phyloP scores from a whole-genome alignment of 2,329 filamentous ascomycete genomes.

The Neoarthrinium moseri region DNA sequence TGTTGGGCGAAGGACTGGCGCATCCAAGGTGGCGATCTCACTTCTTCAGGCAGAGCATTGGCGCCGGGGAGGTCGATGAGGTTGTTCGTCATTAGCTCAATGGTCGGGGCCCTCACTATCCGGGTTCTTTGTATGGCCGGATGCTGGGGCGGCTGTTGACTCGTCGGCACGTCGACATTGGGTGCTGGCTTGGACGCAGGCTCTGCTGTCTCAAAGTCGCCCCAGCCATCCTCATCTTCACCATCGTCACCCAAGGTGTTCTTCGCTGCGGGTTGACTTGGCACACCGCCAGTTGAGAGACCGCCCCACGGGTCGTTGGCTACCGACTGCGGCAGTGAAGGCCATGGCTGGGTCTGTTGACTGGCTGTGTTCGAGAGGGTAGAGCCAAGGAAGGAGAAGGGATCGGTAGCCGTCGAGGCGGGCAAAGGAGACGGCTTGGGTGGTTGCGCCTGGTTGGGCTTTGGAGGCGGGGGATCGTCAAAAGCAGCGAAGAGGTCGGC shows the following conservation, averaged over 20 bases:
- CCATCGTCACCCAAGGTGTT: slow-evolving; percentile 36
- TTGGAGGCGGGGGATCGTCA: slow-evolving; percentile 39
- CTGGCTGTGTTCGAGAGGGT: slow-evolving; percentile 7
- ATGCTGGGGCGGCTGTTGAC: slow-evolving; percentile 7
- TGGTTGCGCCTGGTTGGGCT: slow-evolving; percentile 2
- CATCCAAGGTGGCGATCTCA: slow-evolving; percentile 10
- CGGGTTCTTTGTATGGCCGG: slow-evolving; percentile 22
- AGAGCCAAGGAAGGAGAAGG: slow-evolving; percentile 7
- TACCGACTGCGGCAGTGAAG: slow-evolving; percentile 24
- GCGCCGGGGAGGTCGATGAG: slow-evolving; percentile 37
- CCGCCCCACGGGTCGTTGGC: slow-evolving; percentile 5
- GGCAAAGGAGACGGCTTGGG: slow-evolving; percentile 21
- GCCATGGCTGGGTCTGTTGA: slow-evolving; percentile 28
- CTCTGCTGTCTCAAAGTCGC: slow-evolving; percentile 63
- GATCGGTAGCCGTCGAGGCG: slow-evolving; percentile 7
- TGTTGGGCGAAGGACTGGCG: slow-evolving; percentile 11
- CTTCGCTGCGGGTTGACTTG: slow-evolving; percentile 2
- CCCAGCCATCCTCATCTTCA: slow-evolving; percentile 62
- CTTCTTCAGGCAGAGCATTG: slow-evolving; percentile 10
- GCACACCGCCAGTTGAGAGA: background rate
- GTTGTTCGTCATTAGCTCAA: slow-evolving; percentile 54
- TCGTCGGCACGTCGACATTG: background rate
- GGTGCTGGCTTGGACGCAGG: slow-evolving; percentile 17
- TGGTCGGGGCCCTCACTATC: slow-evolving; percentile 46
- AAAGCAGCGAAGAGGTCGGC: slow-evolving; percentile 66